Evolutionary conservation across 2,329 filamentous ascomycete genomes (phyloP), one percentile per base, ranked within the genome.

Genomic region (Colletotrichum lini): DNA sequence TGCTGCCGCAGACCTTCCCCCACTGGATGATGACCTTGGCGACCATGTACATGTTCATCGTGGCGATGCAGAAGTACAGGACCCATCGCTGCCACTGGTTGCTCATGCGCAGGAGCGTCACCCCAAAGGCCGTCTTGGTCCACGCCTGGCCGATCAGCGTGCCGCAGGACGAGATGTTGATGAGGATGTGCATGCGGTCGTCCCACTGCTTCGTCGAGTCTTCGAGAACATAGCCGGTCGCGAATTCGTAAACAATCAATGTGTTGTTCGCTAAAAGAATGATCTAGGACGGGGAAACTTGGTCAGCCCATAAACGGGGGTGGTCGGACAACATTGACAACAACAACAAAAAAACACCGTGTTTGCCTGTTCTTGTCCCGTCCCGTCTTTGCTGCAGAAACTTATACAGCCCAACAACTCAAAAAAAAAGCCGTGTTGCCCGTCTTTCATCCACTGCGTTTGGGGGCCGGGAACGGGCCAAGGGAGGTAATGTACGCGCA

Each of bases 181-280:
- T 87, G 66, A 88, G 73, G 18, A 87, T 87, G 74, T 86, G 84
- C 85, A 87, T 87, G 65, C 81, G 82, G 72, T 86, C 84, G 69
- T 85, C 83, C 86, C 86, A 88, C 21, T 78, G 75, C n/a, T 83
- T 76, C 1, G 79, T 76, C 6, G 79, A 79, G 72, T 79, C 73
- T 38, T 79, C 64, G 45, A 80, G 77, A 1, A 86, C 81, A 72
- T 87, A 87, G 61, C 85, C 86, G 9, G 82, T 86, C 8, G 82
- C 84, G 67, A 84, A 88, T 69, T 87, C 79, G 58, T 83, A 73
- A 1, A 83, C 76, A 65, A 87, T 87, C 18, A 87, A 74, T 58
- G 76, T 81, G 71, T 87, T 81, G 75, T 84, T 87, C 47, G 77
- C 76, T n/a, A 84, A 76, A 4, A 86, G 79, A 4, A 87, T 23